Evolutionary conservation across 2,329 filamentous ascomycete genomes (phyloP).

Genomic region (Fusarium albosuccineum): DNA sequence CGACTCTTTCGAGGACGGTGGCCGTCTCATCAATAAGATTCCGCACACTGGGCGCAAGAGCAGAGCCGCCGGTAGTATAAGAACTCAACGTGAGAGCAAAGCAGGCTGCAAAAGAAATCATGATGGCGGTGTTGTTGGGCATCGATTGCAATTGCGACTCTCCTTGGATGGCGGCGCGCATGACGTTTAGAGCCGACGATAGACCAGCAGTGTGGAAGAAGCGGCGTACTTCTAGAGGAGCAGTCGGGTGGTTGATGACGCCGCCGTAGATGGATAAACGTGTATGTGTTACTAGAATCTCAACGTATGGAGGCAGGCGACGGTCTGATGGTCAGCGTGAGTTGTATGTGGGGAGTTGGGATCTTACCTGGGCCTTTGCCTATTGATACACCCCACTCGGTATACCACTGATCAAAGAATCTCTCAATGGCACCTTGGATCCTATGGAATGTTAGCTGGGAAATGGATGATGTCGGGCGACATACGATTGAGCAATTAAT

Average conservation of each 20-base stretch:
- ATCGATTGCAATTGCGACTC: conserved; percentile 78
- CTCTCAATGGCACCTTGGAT: conserved; percentile 72
- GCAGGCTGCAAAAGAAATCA: conserved; percentile 81
- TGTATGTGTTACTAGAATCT: conserved; percentile 80
- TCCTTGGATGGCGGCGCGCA: conserved; percentile 79
- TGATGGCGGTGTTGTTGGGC: conserved; percentile 83
- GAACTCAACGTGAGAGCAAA: conserved; percentile 75
- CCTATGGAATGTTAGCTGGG: conserved; percentile 45
- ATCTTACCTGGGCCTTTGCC: conserved; percentile 64
- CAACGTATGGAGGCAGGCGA: conserved; percentile 77
- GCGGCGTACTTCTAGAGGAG: conserved; percentile 76
- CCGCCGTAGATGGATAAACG: conserved; percentile 80
- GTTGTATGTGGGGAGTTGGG: fast-evolving
- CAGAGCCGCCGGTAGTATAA: conserved; percentile 68
- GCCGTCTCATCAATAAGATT: conserved; percentile 77
- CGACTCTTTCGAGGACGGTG: conserved; percentile 76
- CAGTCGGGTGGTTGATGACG: conserved; percentile 80
- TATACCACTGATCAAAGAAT: conserved; percentile 76
- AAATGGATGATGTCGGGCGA: neutral
- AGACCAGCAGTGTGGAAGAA: conserved; percentile 80
- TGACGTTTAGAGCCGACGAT: conserved; percentile 79
- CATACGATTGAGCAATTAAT: conserved; percentile 66
- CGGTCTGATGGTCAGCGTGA: conserved; percentile 53
- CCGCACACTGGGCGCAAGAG: conserved; percentile 72
- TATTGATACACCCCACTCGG: conserved; percentile 71